Evolutionary conservation across 495 filamentous ascomycete species (phyloP).

Genomic region (Hypoxylon crocopeplum): DNA sequence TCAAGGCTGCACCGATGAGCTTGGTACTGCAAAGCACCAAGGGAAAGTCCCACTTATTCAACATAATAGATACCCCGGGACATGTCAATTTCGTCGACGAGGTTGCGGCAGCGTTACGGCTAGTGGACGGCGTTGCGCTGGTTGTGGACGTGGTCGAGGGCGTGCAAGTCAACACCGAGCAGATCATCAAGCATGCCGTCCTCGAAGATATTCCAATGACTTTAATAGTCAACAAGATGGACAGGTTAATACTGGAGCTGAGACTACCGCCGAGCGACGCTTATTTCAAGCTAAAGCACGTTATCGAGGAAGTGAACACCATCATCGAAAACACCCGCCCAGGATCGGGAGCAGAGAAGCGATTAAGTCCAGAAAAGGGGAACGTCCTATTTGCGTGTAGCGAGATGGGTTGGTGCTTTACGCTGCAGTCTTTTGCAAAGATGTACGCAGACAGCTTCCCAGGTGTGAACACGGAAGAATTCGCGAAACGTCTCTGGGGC

Average conservation of each 20-base stretch:
- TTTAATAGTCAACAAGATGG: constrained; percentile 95
- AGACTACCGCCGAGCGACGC: constrained; percentile 94
- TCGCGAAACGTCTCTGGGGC: constrained; percentile 86
- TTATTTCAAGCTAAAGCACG: constrained; percentile 98
- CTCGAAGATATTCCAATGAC: constrained; percentile 88
- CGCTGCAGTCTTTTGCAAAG: constrained; percentile 87
- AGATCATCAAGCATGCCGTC: constrained; percentile 94
- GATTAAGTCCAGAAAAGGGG: constrained; percentile 93
- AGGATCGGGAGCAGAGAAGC: constrained; percentile 77
- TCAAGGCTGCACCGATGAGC: constrained; percentile 95
- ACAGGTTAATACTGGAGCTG: constrained; percentile 90
- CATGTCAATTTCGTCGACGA: constrained; percentile 99
- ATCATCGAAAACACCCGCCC: constrained; percentile 88
- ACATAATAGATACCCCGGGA: constrained; percentile 94
- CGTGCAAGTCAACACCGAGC: constrained; percentile 94
- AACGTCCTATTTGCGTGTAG: constrained; percentile 96
- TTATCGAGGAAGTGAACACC: constrained; percentile 96
- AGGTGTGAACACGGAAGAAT: constrained; percentile 78
- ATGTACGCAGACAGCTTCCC: constrained; percentile 94
- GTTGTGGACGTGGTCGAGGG: constrained; percentile 98
- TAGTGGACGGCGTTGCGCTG: constrained; percentile 90
- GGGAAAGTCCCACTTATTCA: constrained; percentile 95
- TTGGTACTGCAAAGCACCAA: constrained; percentile 84
- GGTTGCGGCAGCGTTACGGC: constrained; percentile 82
- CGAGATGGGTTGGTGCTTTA: constrained; percentile 96